Evolutionary conservation across 345 rosid species (phyloP).

Genomic region (Syzygium oleosum): DNA sequence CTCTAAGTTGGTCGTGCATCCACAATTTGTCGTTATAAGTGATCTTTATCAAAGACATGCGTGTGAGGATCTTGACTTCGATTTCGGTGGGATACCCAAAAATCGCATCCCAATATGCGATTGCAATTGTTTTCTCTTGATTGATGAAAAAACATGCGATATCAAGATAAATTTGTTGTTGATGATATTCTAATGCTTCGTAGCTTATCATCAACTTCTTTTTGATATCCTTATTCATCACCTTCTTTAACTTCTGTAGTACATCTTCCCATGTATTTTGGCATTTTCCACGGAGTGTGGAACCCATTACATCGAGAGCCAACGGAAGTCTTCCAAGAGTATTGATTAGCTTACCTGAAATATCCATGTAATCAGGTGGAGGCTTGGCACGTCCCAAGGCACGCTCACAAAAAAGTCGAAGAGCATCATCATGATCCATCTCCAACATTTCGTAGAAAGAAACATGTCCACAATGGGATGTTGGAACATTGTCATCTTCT

Average conservation of each 20-base stretch:
- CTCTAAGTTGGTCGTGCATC: constrained; percentile 1
- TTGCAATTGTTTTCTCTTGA: not conserved
- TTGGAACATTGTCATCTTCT: not conserved
- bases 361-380: not conserved
- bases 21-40: not conserved
- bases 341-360: not conserved
- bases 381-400: not conserved
- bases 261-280: no score
- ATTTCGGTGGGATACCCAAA: no score
- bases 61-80: not conserved
- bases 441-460: not conserved
- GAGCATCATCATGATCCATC: not conserved
- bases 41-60: not conserved
- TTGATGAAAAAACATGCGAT: not conserved
- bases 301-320: no score
- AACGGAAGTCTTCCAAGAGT: not conserved
- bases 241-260: not conserved
- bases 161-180: not conserved
- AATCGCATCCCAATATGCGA: not conserved
- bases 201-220: not conserved
- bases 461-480: not conserved
- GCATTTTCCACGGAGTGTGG: not conserved
- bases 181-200: not conserved
- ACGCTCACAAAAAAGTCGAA: not conserved
- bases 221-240: not conserved